Percentiles rank a stretch among this genome's conserved stretches.
Evolutionary conservation across 2,329 filamentous ascomycete species (phyloP).

Genomic region (Xylariaceae sp.): DNA sequence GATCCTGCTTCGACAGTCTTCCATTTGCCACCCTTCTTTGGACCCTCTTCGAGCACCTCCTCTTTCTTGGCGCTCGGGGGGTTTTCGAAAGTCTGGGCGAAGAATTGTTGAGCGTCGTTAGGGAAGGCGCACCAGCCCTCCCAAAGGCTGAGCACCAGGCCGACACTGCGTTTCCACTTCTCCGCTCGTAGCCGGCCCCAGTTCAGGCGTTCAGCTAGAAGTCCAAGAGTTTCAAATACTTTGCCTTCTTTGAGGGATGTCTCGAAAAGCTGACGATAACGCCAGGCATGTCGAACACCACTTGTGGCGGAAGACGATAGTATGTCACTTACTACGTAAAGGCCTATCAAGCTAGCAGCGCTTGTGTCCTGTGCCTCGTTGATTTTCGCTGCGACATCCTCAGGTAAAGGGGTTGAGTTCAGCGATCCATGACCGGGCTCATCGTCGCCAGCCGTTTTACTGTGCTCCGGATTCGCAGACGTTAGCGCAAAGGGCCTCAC

Average conservation of each 20-base stretch:
- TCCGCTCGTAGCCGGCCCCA: slow-evolving; percentile 86
- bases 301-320: slow-evolving; percentile 78
- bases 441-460: slow-evolving; percentile 47
- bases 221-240: slow-evolving; percentile 76
- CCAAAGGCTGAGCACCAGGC: slow-evolving; percentile 73
- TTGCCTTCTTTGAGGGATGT: slow-evolving; percentile 69
- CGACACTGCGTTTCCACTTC: slow-evolving; percentile 82
- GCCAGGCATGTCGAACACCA: slow-evolving; percentile 83
- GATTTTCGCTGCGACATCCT: slow-evolving; percentile 50
- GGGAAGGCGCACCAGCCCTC: slow-evolving; percentile 77
- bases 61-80: slow-evolving; percentile 62
- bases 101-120: slow-evolving; percentile 73
- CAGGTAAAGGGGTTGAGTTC: slow-evolving; percentile 46
- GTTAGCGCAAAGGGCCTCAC: slow-evolving; percentile 77
- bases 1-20: slow-evolving; percentile 57
- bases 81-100: slow-evolving; percentile 74
- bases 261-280: slow-evolving; percentile 83
- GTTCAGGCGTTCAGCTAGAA: slow-evolving; percentile 71
- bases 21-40: slow-evolving; percentile 53
- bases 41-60: slow-evolving; percentile 40
- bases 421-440: slow-evolving; percentile 46
- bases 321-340: slow-evolving; percentile 81
- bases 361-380: slow-evolving; percentile 66
- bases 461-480: slow-evolving; percentile 68
- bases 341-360: slow-evolving; percentile 75